Evolutionary conservation across 306 rosid genomes (phyloP).

Genomic region (Acacia crassicarpa): DNA sequence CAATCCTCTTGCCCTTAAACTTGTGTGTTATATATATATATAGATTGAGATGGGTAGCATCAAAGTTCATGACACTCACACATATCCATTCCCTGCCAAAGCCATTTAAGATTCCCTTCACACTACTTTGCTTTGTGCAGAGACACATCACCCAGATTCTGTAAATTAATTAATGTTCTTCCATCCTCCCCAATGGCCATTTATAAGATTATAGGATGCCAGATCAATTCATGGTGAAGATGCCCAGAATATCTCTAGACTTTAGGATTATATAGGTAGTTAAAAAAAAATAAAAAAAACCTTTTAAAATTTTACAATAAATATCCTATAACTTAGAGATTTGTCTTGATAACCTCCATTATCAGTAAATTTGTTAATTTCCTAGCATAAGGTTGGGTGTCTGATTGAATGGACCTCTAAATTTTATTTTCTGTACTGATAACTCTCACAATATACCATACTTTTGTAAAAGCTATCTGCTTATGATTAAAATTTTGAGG

Average conservation of each 20-base stretch:
- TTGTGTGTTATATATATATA: not conserved
- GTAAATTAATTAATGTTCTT: conserved; percentile 20
- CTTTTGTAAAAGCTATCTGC: not conserved
- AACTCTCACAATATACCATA: too few species aligned
- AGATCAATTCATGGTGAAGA: not conserved
- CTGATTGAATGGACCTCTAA: not conserved
- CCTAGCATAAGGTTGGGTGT: not conserved
- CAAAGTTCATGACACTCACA: conserved; percentile 28
- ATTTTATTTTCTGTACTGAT: not conserved
- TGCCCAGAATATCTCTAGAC: not conserved
- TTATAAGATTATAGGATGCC: not conserved
- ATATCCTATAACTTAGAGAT: not conserved
- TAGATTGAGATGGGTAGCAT: conserved; percentile 37
- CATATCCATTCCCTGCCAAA: conserved; percentile 38
- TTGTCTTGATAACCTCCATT: not conserved
- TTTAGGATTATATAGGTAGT: not conserved
- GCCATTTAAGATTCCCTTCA: conserved; percentile 49
- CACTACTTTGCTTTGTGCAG: conserved; percentile 37
- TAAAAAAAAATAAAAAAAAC: not conserved
- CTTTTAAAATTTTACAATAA: not conserved
- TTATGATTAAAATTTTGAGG: not conserved
- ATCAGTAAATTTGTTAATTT: not conserved
- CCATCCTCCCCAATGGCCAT: not conserved
- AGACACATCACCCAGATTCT: conserved; percentile 37
- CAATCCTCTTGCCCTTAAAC: conserved; percentile 26